Percentiles rank a stretch among this genome's conserved stretches.
Conservation (phyloP, 2,329 filamentous ascomycete genomes). For the Phialocephala subalpina region DNA sequence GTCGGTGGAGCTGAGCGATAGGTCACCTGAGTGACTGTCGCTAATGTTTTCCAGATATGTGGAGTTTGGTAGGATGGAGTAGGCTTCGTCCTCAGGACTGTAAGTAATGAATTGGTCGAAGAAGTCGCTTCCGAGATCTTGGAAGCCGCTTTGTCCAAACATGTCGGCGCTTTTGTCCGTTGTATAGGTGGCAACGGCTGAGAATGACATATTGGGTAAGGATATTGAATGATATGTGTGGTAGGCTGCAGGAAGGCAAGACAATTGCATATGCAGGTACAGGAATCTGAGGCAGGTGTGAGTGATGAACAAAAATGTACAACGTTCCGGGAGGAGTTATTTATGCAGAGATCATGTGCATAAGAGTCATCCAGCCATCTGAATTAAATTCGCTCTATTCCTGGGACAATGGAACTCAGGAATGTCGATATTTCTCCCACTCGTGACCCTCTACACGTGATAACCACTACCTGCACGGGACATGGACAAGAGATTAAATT, state of each 20-base stretch:
- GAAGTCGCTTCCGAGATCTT: conserved; percentile 65
- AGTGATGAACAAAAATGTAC: conserved; percentile 36
- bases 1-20: conserved; percentile 31
- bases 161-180: conserved; percentile 60
- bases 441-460: conserved; percentile 29
- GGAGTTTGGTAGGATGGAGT: conserved; percentile 53
- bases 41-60: conserved; percentile 57
- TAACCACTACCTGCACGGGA: conserved; percentile 17
- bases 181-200: conserved; percentile 37
- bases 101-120: conserved; percentile 70
- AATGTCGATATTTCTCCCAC: conserved; percentile 32
- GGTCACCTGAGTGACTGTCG: conserved; percentile 34
- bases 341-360: conserved; percentile 39
- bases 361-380: conserved; percentile 37
- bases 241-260: conserved; percentile 30
- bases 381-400: conserved; percentile 36
- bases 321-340: conserved; percentile 38
- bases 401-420: conserved; percentile 15
- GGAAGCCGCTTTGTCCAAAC: conserved; percentile 51
- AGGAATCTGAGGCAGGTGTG: conserved; percentile 33
- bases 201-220: conserved; percentile 38
- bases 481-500: conserved; percentile 27
- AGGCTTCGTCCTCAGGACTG: conserved; percentile 56
- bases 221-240: conserved; percentile 17
- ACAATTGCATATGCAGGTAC: conserved; percentile 35